These are phyloP conservation scores for Cyclotella sp. DNA, from an alignment of 108 stramenopile genomes.

Conservation along the genomic window DNA sequence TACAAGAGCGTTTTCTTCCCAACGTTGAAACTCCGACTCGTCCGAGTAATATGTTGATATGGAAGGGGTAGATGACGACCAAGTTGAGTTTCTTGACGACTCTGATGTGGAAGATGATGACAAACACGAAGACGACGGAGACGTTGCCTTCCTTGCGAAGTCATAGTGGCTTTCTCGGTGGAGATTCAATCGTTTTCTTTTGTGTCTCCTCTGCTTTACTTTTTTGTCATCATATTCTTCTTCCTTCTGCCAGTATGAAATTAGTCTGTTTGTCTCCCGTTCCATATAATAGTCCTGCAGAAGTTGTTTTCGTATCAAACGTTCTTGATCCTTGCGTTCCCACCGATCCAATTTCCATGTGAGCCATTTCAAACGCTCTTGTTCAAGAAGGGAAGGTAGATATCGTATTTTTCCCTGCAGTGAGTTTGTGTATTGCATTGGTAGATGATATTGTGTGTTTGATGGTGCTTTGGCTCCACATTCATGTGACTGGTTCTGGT, in stretches of 20 bases:
- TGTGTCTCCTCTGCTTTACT: background rate
- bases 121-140: background rate
- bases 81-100: background rate
- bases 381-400: background rate
- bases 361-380: slow-evolving; percentile 26
- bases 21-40: slow-evolving; percentile 9
- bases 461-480: background rate
- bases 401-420: background rate
- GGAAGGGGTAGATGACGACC: background rate
- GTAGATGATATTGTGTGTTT: background rate
- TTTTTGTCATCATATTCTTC: background rate
- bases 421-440: slow-evolving; percentile 8
- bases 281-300: slow-evolving; percentile 17
- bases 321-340: background rate
- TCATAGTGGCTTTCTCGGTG: background rate
- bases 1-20: slow-evolving; percentile 5
- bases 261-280: slow-evolving; percentile 5
- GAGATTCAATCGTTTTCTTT: background rate
- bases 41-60: slow-evolving; percentile 12
- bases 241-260: background rate
- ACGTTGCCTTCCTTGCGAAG: background rate
- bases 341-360: slow-evolving; percentile 20
- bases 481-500: no score
- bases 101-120: slow-evolving; percentile 8
- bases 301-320: background rate